Evolutionary conservation across 768 basidiomycete genomes (phyloP).

Genomic region (Lepiota brunneoincarnata): DNA sequence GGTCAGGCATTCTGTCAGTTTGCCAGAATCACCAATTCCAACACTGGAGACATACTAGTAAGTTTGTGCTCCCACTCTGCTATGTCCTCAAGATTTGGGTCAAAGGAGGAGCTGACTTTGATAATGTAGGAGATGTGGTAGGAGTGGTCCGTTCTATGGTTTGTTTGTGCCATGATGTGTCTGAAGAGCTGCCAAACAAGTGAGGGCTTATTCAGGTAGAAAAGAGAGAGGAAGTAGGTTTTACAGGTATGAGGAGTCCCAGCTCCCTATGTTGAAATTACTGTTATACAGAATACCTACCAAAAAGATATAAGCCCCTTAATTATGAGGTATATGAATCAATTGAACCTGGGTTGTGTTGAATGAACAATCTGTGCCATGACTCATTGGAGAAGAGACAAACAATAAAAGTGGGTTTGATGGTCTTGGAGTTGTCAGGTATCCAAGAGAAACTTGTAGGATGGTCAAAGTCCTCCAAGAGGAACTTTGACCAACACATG

Average conservation of each 20-base stretch:
- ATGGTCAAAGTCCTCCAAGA: too few species aligned
- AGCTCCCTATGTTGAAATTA: neutral
- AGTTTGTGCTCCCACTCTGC: slow-evolving; percentile 59
- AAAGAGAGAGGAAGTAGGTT: too few species aligned
- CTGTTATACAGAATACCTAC: neutral
- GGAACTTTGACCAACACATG: too few species aligned
- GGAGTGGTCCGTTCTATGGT: slow-evolving; percentile 44
- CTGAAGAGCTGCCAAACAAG: slow-evolving; percentile 51
- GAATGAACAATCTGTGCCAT: too few species aligned
- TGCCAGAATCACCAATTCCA: too few species aligned
- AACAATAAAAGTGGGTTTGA: too few species aligned
- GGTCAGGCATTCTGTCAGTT: too few species aligned
- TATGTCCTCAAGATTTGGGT: slow-evolving; percentile 68
- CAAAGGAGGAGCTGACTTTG: slow-evolving; percentile 76
- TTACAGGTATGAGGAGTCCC: neutral
- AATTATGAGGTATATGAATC: neutral
- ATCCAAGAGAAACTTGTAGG: too few species aligned
- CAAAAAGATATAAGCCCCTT: neutral
- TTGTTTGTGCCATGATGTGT: slow-evolving; percentile 58
- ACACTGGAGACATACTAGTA: slow-evolving; percentile 29
- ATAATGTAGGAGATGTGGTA: slow-evolving; percentile 62
- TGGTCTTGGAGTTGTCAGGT: too few species aligned
- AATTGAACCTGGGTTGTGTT: too few species aligned
- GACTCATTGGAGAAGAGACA: too few species aligned
- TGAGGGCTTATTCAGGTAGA: too few species aligned